Base-by-base conservation (phyloP, 2,329 filamentous ascomycete genomes). In the Cladorrhinum sp. region DNA sequence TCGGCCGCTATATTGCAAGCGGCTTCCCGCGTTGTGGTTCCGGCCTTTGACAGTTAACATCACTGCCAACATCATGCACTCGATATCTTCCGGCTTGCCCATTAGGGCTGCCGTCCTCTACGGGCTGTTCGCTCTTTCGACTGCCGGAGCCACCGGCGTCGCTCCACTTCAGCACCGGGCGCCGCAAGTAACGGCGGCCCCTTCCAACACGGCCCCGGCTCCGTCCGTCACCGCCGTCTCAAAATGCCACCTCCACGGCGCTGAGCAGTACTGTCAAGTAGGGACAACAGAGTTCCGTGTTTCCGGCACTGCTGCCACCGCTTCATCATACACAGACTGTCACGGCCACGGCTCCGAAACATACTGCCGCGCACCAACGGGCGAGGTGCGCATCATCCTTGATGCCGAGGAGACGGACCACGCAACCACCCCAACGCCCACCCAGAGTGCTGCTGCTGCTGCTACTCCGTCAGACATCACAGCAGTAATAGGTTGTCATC, bases 401-500 rank as follows among this genome's bases (percentile, higher is more conserved):
- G 59, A 20, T 16, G 62, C 63, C 8, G 62, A 30, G 7, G 64
- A 63, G 12, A 62, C 68, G 2, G 55, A 63, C 6, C 42, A 53
- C n/a, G 58, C 60, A 10, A 10, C 55, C 62, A 30, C 66, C 60
- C 9, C 63, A 60, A 36, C 63, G 2, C 42, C 66, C 8, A 57
- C 63, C 12, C 50, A 56, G 21, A 24, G 18, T 21, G 33, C 57
- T 14, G 20, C 46, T 16, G 23, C 64, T 10, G 49, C 55, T 24
- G 26, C 61, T 2, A 23, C 61, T 2, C 26, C 4, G 9, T 50
- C 57, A 21, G 54, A 33, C 42, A 16, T 74, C 8, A 79, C 82
- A 1, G 80, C 80, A 1, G 72, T 86, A 1, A 83, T 82, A 2
- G 77, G 72, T 1, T 86, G 84, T 60, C 78, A 80, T 64, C 65